These are phyloP conservation scores for Casaregolazyma suthepensis DNA, from an alignment of 1,139 yeast genomes.

Conservation along the genomic window DNA sequence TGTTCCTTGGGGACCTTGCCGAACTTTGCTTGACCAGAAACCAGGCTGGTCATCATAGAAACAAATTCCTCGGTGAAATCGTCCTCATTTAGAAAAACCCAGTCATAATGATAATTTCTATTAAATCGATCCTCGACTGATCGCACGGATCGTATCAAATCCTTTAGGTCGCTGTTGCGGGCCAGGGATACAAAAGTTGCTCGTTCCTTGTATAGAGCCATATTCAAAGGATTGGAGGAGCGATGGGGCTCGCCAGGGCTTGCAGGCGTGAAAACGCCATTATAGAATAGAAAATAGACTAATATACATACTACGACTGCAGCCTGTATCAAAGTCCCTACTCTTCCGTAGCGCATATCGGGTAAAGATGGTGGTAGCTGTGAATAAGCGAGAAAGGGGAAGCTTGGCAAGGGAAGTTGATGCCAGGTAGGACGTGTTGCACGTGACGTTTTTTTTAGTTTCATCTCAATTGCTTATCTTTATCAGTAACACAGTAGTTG, in stretches of 20 bases:
- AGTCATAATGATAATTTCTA: slow-evolving; percentile 59
- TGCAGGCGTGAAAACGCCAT: background rate
- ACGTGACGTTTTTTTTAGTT: background rate
- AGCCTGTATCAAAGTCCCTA: background rate
- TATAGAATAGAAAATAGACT: background rate
- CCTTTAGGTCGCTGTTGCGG: slow-evolving; percentile 56
- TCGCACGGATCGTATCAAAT: slow-evolving; percentile 51
- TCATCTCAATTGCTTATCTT: too few species aligned
- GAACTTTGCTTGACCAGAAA: slow-evolving; percentile 57
- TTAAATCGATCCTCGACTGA: slow-evolving; percentile 69
- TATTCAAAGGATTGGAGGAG: too few species aligned
- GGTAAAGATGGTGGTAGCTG: background rate
- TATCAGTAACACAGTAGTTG: too few species aligned
- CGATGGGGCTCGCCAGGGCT: background rate
- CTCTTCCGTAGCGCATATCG: background rate
- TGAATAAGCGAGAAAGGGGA: background rate
- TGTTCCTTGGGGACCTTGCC: slow-evolving; percentile 58
- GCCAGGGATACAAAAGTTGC: slow-evolving; percentile 72
- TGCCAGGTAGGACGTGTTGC: background rate
- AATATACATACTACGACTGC: background rate
- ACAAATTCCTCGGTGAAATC: slow-evolving; percentile 54
- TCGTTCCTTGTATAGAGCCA: slow-evolving; percentile 28
- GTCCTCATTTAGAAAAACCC: slow-evolving; percentile 73
- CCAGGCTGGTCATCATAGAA: slow-evolving; percentile 41
- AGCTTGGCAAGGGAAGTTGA: background rate